Evolutionary conservation across 257 asterid species (phyloP).

Genomic region (Eustoma russellianum): DNA sequence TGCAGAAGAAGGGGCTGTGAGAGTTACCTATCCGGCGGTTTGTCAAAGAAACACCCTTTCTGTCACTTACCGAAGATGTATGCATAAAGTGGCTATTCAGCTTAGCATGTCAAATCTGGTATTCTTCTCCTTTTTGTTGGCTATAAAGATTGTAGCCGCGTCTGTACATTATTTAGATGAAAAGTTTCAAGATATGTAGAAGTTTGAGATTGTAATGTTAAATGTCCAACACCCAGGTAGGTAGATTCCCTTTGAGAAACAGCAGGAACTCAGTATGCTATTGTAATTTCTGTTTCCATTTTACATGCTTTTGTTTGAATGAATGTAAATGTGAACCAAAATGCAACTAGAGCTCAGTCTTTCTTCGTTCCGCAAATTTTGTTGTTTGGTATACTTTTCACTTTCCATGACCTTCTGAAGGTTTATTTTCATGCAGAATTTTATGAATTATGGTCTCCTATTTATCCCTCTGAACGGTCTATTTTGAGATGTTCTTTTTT

Average conservation of each 20-base stretch:
- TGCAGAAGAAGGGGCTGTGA: neutral
- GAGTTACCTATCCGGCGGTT: conserved; percentile 14
- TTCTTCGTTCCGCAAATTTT: too few species aligned
- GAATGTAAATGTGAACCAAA: too few species aligned
- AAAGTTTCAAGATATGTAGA: conserved; percentile 18
- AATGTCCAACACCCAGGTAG: conserved; percentile 15
- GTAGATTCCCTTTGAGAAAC: conserved; percentile 16
- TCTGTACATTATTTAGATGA: too few species aligned
- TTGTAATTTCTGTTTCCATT: conserved; percentile 2
- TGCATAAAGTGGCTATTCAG: conserved; percentile 30
- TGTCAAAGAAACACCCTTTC: conserved; percentile 20
- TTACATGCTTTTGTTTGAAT: neutral
- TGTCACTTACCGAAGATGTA: conserved; percentile 21
- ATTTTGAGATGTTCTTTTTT: too few species aligned
- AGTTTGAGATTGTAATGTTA: conserved; percentile 17
- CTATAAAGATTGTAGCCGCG: too few species aligned
- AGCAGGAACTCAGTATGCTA: conserved; percentile 3
- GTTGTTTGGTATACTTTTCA: too few species aligned
- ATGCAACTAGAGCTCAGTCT: too few species aligned
- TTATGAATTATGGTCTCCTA: too few species aligned
- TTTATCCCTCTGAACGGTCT: too few species aligned
- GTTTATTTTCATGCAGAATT: too few species aligned
- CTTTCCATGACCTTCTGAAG: too few species aligned
- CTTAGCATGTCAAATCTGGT: conserved; percentile 21
- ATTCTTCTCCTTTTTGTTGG: conserved; percentile 24